Percentiles rank a stretch among this genome's conserved stretches.
These are phyloP conservation scores for Hypoxylon perforatum DNA, from an alignment of 495 filamentous ascomycete species.

Conservation along the genomic window DNA sequence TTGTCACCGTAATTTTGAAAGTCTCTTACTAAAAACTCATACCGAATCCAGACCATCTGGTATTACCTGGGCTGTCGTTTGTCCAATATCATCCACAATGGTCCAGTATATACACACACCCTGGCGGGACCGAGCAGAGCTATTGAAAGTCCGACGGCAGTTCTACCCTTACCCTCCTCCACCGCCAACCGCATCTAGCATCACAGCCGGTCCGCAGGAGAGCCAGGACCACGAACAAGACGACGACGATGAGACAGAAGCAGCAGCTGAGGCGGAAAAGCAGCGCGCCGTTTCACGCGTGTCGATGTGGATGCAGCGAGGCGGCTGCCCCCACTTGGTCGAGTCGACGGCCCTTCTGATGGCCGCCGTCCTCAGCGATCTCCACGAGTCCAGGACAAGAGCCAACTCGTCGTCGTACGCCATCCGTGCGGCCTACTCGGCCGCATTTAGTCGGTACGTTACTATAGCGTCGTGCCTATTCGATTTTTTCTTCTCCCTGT, in stretches of 20 bases:
- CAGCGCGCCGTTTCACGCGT: conserved; percentile 60
- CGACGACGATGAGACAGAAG: conserved; percentile 24
- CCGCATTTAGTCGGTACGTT: conserved; percentile 61
- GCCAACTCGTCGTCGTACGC: conserved; percentile 51
- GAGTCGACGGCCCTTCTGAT: conserved; percentile 83
- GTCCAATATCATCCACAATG: conserved; percentile 60
- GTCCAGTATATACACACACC: conserved; percentile 82
- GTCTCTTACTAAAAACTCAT: neutral
- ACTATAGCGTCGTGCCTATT: neutral
- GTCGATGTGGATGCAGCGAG: conserved; percentile 70
- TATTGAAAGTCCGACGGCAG: conserved; percentile 72
- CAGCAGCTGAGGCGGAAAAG: conserved; percentile 28
- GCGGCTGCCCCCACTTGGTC: conserved; percentile 81
- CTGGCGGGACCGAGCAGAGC: conserved; percentile 74
- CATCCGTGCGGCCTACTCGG: conserved; percentile 57
- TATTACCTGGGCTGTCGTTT: neutral
- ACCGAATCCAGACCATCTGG: neutral
- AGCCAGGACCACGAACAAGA: conserved; percentile 9
- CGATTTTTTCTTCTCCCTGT: conserved; percentile 13
- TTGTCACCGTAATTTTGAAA: neutral
- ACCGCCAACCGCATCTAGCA: conserved; percentile 9
- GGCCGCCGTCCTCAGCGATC: conserved; percentile 76
- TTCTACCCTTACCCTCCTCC: conserved; percentile 65
- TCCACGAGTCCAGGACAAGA: conserved; percentile 57
- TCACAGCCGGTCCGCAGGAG: conserved; percentile 12